Conservation (phyloP, 73 alveolate species). For the Tetrahymena thermophila region DNA sequence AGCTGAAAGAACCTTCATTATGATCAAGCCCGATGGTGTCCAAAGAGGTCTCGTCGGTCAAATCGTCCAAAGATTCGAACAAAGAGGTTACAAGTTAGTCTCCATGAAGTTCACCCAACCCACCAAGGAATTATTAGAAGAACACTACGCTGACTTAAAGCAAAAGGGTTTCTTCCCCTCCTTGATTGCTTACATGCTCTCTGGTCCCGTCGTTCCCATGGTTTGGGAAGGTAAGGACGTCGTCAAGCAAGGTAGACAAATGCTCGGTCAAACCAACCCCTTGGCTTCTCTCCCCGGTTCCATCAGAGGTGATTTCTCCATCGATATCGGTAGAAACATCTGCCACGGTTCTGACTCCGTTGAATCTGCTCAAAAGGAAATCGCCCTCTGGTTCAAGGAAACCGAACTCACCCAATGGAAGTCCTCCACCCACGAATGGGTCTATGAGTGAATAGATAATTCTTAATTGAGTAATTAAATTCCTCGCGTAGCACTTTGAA, state of each 20-base stretch:
- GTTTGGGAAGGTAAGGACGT: constrained; percentile 96
- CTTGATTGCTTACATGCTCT: constrained; percentile 76
- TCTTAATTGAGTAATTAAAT: neutral
- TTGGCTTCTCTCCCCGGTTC: constrained; percentile 94
- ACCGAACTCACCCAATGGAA: constrained; percentile 80
- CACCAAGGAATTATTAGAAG: constrained; percentile 70
- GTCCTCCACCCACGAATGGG: constrained; percentile 81
- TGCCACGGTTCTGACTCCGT: constrained; percentile 95
- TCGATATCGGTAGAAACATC: constrained; percentile 95
- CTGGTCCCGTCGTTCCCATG: constrained; percentile 98
- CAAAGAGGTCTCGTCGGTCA: constrained; percentile 97
- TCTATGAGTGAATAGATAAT: constrained; percentile 71
- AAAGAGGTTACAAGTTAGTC: constrained; percentile 90
- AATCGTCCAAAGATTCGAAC: constrained; percentile 88
- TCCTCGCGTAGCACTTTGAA: neutral
- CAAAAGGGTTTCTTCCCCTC: constrained; percentile 90
- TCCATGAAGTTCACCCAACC: constrained; percentile 85
- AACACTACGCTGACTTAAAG: constrained; percentile 91
- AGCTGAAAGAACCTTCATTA: constrained; percentile 91
- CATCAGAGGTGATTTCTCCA: constrained; percentile 94
- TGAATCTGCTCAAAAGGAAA: constrained; percentile 90
- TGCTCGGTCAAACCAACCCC: constrained; percentile 96
- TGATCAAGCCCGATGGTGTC: constrained; percentile 99
- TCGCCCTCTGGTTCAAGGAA: constrained; percentile 92
- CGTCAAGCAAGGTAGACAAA: constrained; percentile 87